Percentiles rank a stretch among this genome's conserved stretches.
phyloP scores from a whole-genome alignment of 2,329 filamentous ascomycete species.

The Grosmannia penicillata region DNA sequence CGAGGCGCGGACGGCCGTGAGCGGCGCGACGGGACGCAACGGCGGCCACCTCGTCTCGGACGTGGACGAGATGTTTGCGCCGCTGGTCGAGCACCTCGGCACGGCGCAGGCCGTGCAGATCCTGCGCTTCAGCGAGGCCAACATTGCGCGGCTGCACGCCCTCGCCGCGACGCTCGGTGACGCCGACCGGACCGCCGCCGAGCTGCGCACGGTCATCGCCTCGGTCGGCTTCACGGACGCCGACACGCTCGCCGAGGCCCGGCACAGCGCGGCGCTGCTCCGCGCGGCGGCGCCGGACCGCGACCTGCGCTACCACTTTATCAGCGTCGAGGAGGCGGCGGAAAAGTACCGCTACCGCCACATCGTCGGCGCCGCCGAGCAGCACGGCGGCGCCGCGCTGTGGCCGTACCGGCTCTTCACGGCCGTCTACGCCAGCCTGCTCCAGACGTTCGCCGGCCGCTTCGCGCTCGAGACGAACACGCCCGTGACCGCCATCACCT shows the following conservation, averaged over 20 bases:
- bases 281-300: neutral
- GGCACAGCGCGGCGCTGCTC: neutral
- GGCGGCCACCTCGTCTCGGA: too few species aligned
- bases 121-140: too few species aligned
- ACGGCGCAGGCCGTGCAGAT: too few species aligned
- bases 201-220: neutral
- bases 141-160: neutral
- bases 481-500: constrained; percentile 11
- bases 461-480: constrained; percentile 13
- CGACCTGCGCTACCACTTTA: neutral
- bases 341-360: neutral
- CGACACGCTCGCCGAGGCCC: neutral
- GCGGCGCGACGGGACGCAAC: too few species aligned
- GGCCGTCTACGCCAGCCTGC: constrained; percentile 18
- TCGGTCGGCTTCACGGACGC: neutral
- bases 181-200: neutral
- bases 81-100: too few species aligned
- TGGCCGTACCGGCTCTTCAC: constrained; percentile 25
- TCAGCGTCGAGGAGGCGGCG: neutral
- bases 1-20: too few species aligned
- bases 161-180: neutral
- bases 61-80: too few species aligned
- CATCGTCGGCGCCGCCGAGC: constrained; percentile 1
- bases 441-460: constrained; percentile 11
- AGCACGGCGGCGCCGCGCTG: constrained; percentile 20